Percentiles rank a stretch among this genome's conserved stretches.
These are phyloP conservation scores for Tilletia horrida DNA, from an alignment of 1,284 basidiomycete species.

Conservation along the genomic window DNA sequence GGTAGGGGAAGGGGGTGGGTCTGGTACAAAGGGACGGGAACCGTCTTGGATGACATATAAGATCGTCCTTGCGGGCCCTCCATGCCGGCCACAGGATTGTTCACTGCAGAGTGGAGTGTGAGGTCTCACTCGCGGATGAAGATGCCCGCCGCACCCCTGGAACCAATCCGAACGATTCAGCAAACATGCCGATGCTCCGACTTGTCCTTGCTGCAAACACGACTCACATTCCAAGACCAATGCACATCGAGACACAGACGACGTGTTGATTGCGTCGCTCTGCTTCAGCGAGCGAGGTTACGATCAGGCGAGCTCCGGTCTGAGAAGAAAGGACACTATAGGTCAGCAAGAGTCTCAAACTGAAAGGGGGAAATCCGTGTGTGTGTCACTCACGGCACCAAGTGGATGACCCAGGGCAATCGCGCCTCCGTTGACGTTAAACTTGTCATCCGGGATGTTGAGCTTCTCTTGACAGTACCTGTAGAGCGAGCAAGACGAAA, in stretches of 20 bases:
- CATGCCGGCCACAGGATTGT: no score
- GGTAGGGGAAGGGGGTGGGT: no score
- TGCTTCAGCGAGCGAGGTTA: constrained; percentile 79
- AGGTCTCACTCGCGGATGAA: constrained; percentile 11
- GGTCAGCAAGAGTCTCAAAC: background rate
- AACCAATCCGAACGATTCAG: background rate
- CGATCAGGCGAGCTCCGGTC: constrained; percentile 82
- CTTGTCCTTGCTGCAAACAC: background rate
- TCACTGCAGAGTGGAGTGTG: no score
- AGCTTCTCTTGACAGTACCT: constrained; percentile 71
- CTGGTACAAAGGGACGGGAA: no score
- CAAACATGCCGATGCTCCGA: background rate
- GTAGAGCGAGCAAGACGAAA: background rate
- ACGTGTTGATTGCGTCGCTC: constrained; percentile 74
- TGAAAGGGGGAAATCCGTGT: background rate
- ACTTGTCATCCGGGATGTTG: constrained; percentile 64
- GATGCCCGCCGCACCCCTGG: constrained; percentile 14
- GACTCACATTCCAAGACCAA: constrained; percentile 47
- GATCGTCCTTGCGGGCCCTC: no score
- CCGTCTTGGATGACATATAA: no score
- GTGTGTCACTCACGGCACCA: constrained; percentile 63
- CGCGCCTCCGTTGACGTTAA: constrained; percentile 78
- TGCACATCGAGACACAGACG: constrained; percentile 79
- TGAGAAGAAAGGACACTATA: constrained; percentile 59
- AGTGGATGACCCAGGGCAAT: constrained; percentile 83